Base-by-base conservation (phyloP, 2,329 filamentous ascomycete species). In the Ascocoryne sarcoides region DNA sequence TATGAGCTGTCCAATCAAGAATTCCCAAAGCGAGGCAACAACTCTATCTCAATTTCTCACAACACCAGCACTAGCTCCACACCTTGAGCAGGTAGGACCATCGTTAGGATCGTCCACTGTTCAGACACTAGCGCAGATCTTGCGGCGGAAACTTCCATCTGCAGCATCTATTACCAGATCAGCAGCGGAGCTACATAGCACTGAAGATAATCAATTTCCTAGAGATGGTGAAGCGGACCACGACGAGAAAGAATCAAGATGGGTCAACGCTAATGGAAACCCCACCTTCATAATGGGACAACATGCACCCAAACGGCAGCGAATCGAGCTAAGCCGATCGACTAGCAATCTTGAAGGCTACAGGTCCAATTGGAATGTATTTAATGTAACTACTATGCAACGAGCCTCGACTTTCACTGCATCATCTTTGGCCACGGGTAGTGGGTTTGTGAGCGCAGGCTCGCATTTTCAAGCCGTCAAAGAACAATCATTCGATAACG, bases 1-100 rank as follows among this genome's bases (percentile, higher is more conserved):
- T 53, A 68, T 96, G 40, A 95, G 87, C 59, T 85, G 78, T 49
- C 86, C 89, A 0, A 61, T 80, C 28, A 79, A 78, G 50, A 80
- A 77, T 44, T 76, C 80, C 5, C 72, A 76, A 41, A 65, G 71
- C 17, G 72, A 79, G 49, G 68, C 77, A 42, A 77, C 80, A 0
- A 75, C 72, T 5, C 59, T 90, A 12, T 92, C 86, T 1, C 70
- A 72, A 1, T 95, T 95, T 53, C 65, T 95, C 15, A 70, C 76
- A 0, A 65, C 71, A 1, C 60, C 64, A 36, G 60, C 62, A 60
- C 75, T 73, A 46, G 71, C 65, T 14, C 63, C 63, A 26, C 64
- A 67, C 19, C 71, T 81, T 45, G 69, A 70, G 23, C 68, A 71
- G 18, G 73, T 75, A 51, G 89, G 88, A 0, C 85, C 89, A 1